Evolutionary conservation across 345 rosid species (phyloP), one percentile per base, ranked within the genome.

Genomic region (Eutrema yunnanense): DNA sequence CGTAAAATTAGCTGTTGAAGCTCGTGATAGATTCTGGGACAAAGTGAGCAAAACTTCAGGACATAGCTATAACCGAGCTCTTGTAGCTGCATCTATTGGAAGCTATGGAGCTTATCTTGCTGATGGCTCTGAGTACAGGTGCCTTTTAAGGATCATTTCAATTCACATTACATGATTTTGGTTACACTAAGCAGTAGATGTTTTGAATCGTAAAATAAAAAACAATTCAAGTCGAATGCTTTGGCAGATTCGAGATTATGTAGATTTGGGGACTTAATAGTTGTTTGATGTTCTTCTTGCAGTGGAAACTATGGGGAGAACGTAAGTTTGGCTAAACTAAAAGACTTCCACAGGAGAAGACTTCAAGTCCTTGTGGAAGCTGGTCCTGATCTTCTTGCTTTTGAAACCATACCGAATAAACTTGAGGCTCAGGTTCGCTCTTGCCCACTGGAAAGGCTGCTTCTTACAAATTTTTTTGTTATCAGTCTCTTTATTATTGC

Each of bases 91-190:
- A 0, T 93, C 98, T 6, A 81, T 93, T 59, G 98, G 98, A 30
- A 90, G 98, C 78, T 90, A 90, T 67, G 98, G 96, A 53, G 98
- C 98, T 49, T 93, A 84, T 81, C 90, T 90, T 40, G 97, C 97
- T 30, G 98, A 93, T 82, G 98, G 97, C 38, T 93, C 98, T 14
- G 98, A 90, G 66, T 93, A 93, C 83, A 93, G 94, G 98, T 90
- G 5, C 29, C 5, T 27, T 46, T 46, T 14, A 12, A 54, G 6
- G 1, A 38, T 43, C n/a, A 26, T 2, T 4, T 2, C 13, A 40
- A 8, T 27, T 62, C 37, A 43, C 40, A 33, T 62, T 22, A 34
- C 27, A 19, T 40, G 9, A 0, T 41, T 14, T 30, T 16, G n/a
- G n/a, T 38, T 60, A 44, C 36, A 58, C 51, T 8, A 49, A 10